Base-by-base conservation (phyloP, 2,329 filamentous ascomycete species). In the Lachnellula occidentalis region DNA sequence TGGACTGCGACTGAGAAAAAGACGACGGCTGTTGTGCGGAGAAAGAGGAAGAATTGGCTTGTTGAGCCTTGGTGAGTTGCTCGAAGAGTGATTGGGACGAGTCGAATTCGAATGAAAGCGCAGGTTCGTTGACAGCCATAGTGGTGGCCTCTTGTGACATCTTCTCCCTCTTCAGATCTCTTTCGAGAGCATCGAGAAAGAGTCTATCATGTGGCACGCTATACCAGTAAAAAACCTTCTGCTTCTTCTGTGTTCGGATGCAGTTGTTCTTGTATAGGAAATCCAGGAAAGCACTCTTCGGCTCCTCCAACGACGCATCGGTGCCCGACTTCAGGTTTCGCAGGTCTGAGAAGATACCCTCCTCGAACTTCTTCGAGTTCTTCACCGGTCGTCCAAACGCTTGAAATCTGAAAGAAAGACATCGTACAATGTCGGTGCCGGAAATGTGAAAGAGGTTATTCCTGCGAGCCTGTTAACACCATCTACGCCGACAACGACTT, bases 221-320 rank as follows among this genome's bases (percentile, higher is more conserved):
- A 76, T 97, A 99, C 94, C 94, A 99, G 77, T 97, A 99, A 70
- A 99, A 99, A 62, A 99, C 94, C 79, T 99, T 99, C 71, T 99
- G 94, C 81, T 99, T 99, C 85, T 99, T 99, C 74, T 99, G 94
- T 37, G 94, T 99, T 65, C 94, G 87, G 66, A 99, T 99, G 81
- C 94, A 99, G 79, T 99, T 99, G 82, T 99, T 99, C 82, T 99
- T 99, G 84, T 99, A 99, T 45, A 99, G 80, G 72, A 97, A 99
- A 74, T 99, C 94, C 58, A 99, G 82, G 76, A 99, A 99, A 1
- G 89, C 87, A 75, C 92, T 97, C 81, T 99, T 99, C 53, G 94
- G 94, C 78, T 99, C 94, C 75, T 99, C 94, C 57, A 99, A 84
- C 42, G 94, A 96, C 48, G 94, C 94, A 78, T 99, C 94, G 66